Evolutionary conservation across 108 stramenopile species (phyloP), one percentile per base, ranked within the genome.

Genomic region (Mayamaea pseudoterrestris): DNA sequence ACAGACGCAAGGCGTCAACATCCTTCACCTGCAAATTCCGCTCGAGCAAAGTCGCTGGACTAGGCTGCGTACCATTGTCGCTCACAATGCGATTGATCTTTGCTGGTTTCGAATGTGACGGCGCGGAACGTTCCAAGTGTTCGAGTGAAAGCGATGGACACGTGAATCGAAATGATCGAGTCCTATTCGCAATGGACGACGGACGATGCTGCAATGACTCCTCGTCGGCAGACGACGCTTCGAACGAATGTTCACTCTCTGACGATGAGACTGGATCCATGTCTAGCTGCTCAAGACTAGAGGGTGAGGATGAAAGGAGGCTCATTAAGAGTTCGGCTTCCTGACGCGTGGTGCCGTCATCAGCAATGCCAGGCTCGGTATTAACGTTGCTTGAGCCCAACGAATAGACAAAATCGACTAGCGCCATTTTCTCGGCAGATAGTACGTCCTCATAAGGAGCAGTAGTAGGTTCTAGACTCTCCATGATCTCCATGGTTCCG

Each of bases 281-380:
- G 18, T 53, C 8, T 30, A 5, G 41, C 52, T 24, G 16, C 14
- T 18, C 14, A 2, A 11, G 28, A 9, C n/a, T 34, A 25, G 14
- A 24, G 1, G 58, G 60, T 17, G 54, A 18, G 16, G 61, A 47
- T n/a, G 48, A 63, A 12, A 73, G 63, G 30, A 88, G 44, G 47
- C 78, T 88, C 85, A 88, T 88, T 9, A 88, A 64, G 7, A 88
- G 68, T 62, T 69, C 65, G 30, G 85, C 85, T 35, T 88, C 78
- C 5, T 73, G 54, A 16, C 78, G 73, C 24, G 80, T 73, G 35
- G 73, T 67, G 17, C 53, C 58, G 41, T 66, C 71, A 37, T 68
- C 65, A 16, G 32, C 55, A 42, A 60, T 66, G 30, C 44, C 43
- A 30, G 58, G 35, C 55, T 67, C 67, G 53, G 67, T 62, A 61